phyloP scores from a whole-genome alignment of 2,329 filamentous ascomycete genomes.

The Huntiella abstrusa region DNA sequence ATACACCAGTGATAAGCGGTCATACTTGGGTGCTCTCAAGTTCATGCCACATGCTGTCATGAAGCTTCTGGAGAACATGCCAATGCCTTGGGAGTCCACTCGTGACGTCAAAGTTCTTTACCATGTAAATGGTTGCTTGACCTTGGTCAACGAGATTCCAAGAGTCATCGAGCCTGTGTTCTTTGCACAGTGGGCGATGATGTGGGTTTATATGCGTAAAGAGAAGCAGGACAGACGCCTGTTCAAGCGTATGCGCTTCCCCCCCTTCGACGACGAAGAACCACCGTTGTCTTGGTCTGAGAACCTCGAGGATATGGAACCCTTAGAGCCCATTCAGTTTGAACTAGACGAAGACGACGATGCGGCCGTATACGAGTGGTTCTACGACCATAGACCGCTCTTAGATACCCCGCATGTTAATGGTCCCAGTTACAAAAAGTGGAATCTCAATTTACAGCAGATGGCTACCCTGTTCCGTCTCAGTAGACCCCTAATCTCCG shows the following conservation, averaged over 20 bases:
- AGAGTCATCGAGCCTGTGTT: constrained; percentile 96
- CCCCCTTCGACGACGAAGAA: constrained; percentile 96
- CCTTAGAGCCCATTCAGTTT: constrained; percentile 94
- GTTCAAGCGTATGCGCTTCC: constrained; percentile 98
- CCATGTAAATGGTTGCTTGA: constrained; percentile 93
- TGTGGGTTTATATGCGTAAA: constrained; percentile 97
- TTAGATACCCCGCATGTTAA: constrained; percentile 87
- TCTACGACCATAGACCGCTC: constrained; percentile 85
- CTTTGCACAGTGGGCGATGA: constrained; percentile 96
- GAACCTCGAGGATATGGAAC: constrained; percentile 96
- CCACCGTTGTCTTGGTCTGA: constrained; percentile 95
- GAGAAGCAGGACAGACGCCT: constrained; percentile 91
- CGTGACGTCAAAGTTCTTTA: constrained; percentile 96
- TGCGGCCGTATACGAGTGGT: constrained; percentile 81
- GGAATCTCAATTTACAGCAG: constrained; percentile 83
- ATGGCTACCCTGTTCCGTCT: constrained; percentile 92
- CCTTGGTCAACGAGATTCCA: constrained; percentile 88
- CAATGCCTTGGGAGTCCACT: constrained; percentile 97
- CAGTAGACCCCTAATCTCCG: constrained; percentile 76
- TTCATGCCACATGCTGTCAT: constrained; percentile 98
- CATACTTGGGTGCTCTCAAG: constrained; percentile 90
- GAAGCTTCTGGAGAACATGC: constrained; percentile 97
- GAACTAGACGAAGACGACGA: constrained; percentile 92
- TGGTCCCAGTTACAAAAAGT: constrained; percentile 86
- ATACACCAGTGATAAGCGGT: constrained; percentile 95